Evolutionary conservation across 805 yeast genomes (phyloP), one percentile per base, ranked within the genome.

Genomic region (Candida ovalis): DNA sequence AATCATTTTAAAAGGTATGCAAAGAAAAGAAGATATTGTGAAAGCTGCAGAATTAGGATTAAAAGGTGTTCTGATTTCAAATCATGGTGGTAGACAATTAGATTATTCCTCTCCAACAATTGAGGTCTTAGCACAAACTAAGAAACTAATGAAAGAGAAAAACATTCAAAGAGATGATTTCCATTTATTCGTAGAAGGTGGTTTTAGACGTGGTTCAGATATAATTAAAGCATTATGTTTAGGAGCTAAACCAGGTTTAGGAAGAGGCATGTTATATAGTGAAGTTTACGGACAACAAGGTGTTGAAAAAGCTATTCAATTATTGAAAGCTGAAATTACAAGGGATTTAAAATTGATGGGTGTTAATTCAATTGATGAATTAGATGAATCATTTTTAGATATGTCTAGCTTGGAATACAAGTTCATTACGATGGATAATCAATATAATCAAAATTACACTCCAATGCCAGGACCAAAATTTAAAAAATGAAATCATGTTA

Each of bases 251-350:
- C 82, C 79, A 3, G 94, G 94, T 1, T 64, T 87, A 36, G 91
- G 94, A 4, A 73, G 92, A 48, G 88, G 91, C 2, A 82, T 86
- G 63, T 62, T 86, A 30, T 86, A 84, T 60, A 89, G 90, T 35
- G 80, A 85, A 81, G 75, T 86, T 18, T 87, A 86, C 56, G 94
- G 95, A 2, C 87, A 79, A 54, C 80, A 69, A 5, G 95, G 95
- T n/a, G 89, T 84, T 12, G 63, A 62, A 33, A 76, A 75, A 50
- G 85, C 88, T 13, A 75, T 84, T 43, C 80, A 77, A 50, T 69
- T 83, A 3, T 68, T 84, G 59, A 73, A 77, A 49, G 76, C 71
- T 33, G 89, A 84, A 56, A 70, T 84, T 63, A 63, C 67, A 40
- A 75, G 80, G 67, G 78, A 80, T 51, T 79, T 84, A 86, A 72